Conservation (phyloP, 345 rosid species). For the Cardamine chenopodiifolia region DNA sequence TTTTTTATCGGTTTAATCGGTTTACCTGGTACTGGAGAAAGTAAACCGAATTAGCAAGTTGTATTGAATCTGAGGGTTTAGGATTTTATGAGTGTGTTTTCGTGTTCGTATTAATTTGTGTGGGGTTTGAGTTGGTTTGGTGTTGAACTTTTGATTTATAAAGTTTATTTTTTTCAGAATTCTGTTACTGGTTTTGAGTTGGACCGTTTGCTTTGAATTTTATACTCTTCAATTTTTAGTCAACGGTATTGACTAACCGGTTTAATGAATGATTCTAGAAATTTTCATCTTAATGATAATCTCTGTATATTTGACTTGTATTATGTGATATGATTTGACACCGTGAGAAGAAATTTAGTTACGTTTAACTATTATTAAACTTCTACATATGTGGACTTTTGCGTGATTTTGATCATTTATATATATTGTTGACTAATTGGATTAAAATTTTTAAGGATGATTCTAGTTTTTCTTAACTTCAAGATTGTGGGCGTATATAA, state of each 20-base stretch:
- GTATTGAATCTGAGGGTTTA: slow-evolving; percentile 22
- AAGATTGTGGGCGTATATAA: no score
- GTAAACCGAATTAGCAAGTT: slow-evolving; percentile 5
- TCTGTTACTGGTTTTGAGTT: neutral
- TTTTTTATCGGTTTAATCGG: neutral
- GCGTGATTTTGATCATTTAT: no score
- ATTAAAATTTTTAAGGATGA: no score
- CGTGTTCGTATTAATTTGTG: slow-evolving; percentile 18
- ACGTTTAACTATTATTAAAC: no score
- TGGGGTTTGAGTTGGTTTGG: slow-evolving; percentile 32
- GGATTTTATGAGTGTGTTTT: slow-evolving; percentile 28
- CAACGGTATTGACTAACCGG: neutral
- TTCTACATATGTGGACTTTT: no score
- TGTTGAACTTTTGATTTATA: slow-evolving; percentile 21
- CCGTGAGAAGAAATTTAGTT: neutral
- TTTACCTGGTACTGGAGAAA: neutral
- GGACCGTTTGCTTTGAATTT: slow-evolving; percentile 13
- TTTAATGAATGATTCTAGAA: neutral
- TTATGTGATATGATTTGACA: slow-evolving; percentile 18
- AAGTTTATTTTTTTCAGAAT: neutral
- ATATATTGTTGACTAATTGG: no score
- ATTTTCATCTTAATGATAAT: neutral
- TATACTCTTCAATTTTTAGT: neutral
- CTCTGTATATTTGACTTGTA: neutral
- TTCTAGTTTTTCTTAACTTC: no score